Percentiles rank a stretch among this genome's conserved stretches.
phyloP scores from a whole-genome alignment of 768 basidiomycete species.

The Lyophyllum semitale region DNA sequence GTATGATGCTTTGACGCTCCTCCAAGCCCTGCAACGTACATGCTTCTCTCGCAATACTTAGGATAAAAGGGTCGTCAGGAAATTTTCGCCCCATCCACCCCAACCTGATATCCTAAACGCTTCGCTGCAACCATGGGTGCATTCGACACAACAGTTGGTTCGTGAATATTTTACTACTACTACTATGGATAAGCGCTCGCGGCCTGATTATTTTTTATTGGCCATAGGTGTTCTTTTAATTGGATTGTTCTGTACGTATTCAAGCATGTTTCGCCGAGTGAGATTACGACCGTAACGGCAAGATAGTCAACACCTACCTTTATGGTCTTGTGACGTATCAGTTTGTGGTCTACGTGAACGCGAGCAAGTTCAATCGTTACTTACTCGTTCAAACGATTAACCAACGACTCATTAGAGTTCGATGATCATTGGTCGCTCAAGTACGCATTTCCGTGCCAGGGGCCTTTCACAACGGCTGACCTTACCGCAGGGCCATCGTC shows the following conservation, averaged over 20 bases:
- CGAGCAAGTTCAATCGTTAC: constrained; percentile 21
- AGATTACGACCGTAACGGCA: background rate
- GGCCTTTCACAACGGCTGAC: background rate
- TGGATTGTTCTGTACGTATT: constrained; percentile 25
- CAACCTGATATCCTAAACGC: background rate
- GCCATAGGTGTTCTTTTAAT: constrained; percentile 24
- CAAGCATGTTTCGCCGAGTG: background rate
- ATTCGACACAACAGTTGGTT: constrained; percentile 31
- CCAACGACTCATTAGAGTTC: constrained; percentile 25
- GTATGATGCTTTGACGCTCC: background rate
- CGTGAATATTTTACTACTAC: constrained; percentile 8
- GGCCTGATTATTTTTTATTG: background rate
- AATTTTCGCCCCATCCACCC: background rate
- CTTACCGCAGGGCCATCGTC: constrained; percentile 28
- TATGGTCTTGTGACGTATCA: constrained; percentile 42
- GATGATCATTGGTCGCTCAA: constrained; percentile 33
- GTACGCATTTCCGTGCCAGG: constrained; percentile 9
- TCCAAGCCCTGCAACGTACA: constrained; percentile 12
- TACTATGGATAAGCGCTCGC: background rate
- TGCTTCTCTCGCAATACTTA: constrained; percentile 5
- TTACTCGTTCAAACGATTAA: no score
- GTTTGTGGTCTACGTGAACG: constrained; percentile 32
- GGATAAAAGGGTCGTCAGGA: constrained; percentile 2
- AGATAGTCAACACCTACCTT: constrained; percentile 27
- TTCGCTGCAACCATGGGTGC: constrained; percentile 17